These are phyloP conservation scores for Tribonema minus DNA, from an alignment of 108 stramenopile genomes.

Conservation along the genomic window DNA sequence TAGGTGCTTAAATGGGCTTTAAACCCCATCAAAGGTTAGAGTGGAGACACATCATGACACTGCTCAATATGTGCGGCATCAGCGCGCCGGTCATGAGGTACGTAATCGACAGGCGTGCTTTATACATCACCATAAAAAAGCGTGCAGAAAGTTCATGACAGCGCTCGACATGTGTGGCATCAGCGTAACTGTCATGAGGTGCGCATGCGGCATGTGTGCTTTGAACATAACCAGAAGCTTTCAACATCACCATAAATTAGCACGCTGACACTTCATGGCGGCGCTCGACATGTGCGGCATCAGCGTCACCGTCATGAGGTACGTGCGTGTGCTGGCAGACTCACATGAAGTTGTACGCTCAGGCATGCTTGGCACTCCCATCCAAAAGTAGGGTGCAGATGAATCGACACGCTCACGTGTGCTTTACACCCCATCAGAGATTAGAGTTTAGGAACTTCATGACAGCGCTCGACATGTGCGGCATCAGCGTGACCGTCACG, in stretches of 20 bases:
- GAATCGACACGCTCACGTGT: too few species aligned
- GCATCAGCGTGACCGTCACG: conserved; percentile 79
- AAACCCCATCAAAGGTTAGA: too few species aligned
- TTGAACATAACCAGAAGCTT: too few species aligned
- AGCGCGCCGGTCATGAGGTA: conserved; percentile 71
- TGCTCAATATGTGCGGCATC: conserved; percentile 92
- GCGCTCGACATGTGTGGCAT: conserved; percentile 65
- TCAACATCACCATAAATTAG: too few species aligned
- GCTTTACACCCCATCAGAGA: too few species aligned
- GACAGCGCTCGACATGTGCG: conserved; percentile 95
- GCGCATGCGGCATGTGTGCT: conserved; percentile 9
- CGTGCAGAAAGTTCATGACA: neutral
- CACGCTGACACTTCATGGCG: conserved; percentile 89
- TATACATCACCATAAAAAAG: too few species aligned
- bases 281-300: conserved; percentile 94
- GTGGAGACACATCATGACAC: conserved; percentile 88
- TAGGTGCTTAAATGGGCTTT: too few species aligned
- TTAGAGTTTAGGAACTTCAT: conserved; percentile 84
- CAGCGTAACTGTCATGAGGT: conserved; percentile 70
- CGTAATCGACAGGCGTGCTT: too few species aligned
- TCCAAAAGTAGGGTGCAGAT: too few species aligned
- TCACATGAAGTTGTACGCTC: neutral
- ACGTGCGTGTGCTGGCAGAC: conserved; percentile 27
- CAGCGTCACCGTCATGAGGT: conserved; percentile 70
- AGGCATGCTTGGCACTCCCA: too few species aligned